Percentiles rank a stretch among this genome's conserved stretches.
Evolutionary conservation across 2,329 filamentous ascomycete species (phyloP).

Genomic region (Massarina eburnea): DNA sequence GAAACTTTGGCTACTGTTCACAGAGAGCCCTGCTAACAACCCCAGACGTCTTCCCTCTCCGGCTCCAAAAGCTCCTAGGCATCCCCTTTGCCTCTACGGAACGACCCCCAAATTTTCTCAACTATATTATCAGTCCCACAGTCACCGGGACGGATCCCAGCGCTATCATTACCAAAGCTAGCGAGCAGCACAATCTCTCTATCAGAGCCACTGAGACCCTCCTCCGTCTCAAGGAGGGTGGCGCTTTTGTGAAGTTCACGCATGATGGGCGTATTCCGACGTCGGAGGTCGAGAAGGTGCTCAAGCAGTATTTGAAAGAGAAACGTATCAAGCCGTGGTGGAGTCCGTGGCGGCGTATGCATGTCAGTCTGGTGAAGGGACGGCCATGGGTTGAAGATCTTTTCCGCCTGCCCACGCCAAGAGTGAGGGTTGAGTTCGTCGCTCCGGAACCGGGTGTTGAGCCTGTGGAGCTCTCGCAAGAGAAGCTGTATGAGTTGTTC

Average conservation of each 20-base stretch:
- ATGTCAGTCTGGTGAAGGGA: conserved; percentile 74
- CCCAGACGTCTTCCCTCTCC: conserved; percentile 80
- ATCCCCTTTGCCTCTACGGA: conserved; percentile 52
- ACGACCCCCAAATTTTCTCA: conserved; percentile 53
- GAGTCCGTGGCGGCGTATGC: conserved; percentile 76
- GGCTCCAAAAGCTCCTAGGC: conserved; percentile 64
- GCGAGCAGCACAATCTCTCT: conserved; percentile 59
- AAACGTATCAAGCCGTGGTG: conserved; percentile 85
- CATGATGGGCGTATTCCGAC: conserved; percentile 52
- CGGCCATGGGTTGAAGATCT: conserved; percentile 94
- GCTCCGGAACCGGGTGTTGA: conserved; percentile 69
- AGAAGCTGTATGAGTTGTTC: conserved; percentile 83
- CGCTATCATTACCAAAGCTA: conserved; percentile 58
- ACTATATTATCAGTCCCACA: conserved; percentile 54
- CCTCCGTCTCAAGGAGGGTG: conserved; percentile 85
- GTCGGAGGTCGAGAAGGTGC: conserved; percentile 60
- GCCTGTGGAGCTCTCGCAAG: conserved; percentile 79
- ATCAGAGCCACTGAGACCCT: conserved; percentile 79
- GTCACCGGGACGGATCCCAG: conserved; percentile 59
- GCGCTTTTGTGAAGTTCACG: conserved; percentile 86
- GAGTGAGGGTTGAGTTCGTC: conserved; percentile 82
- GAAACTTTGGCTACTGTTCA: neutral
- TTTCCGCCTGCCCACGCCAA: conserved; percentile 74
- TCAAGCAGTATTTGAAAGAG: conserved; percentile 66
- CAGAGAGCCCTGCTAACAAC: conserved; percentile 3